Evolutionary conservation across 73 alveolate species (phyloP).

Genomic region (Tetrahymena borealis): DNA sequence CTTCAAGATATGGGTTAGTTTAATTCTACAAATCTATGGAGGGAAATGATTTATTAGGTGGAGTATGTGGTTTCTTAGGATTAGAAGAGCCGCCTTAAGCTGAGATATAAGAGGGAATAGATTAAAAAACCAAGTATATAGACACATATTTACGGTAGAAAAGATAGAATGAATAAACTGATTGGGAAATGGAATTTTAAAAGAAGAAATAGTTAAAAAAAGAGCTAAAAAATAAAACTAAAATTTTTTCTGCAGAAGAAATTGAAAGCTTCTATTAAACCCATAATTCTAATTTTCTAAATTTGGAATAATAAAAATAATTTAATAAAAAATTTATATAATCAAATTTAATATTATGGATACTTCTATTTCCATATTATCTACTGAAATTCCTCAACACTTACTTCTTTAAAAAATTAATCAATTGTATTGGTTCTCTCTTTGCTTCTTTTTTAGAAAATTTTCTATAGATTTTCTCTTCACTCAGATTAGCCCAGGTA

Average conservation of each 20-base stretch:
- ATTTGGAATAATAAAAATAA: background rate
- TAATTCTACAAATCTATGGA: constrained; percentile 25
- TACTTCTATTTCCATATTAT: background rate
- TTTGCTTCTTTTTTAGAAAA: background rate
- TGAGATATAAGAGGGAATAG: background rate
- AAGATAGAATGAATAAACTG: background rate
- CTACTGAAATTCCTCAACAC: background rate
- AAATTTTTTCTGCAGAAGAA: background rate
- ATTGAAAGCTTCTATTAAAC: background rate
- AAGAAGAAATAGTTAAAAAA: background rate
- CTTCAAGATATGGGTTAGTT: constrained; percentile 6
- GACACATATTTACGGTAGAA: background rate
- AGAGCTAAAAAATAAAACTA: background rate
- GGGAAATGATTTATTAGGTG: constrained; percentile 19
- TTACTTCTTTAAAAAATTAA: background rate
- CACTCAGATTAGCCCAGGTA: background rate
- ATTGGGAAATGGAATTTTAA: background rate
- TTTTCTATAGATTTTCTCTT: background rate
- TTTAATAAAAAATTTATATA: background rate
- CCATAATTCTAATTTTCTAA: background rate
- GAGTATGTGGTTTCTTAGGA: constrained; percentile 37
- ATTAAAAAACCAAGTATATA: background rate
- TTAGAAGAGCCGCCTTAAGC: constrained; percentile 1
- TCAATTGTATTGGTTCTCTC: background rate
- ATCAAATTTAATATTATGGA: background rate